Evolutionary conservation across 2,329 filamentous ascomycete genomes (phyloP).

Genomic region (Aspergillus sp.): DNA sequence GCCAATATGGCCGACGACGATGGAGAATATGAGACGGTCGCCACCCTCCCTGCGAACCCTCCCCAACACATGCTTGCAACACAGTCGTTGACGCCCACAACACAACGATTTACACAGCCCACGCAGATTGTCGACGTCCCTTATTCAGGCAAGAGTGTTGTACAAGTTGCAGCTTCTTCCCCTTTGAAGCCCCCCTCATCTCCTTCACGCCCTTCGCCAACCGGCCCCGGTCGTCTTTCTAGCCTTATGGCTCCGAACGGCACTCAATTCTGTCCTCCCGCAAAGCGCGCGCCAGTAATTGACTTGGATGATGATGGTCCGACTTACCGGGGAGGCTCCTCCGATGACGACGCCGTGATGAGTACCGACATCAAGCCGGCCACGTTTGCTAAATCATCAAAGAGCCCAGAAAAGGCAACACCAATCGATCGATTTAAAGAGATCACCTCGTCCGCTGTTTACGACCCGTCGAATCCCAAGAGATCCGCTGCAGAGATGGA

Average conservation of each 20-base stretch:
- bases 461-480: conserved; percentile 41
- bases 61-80: conserved; percentile 25
- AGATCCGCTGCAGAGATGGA: conserved; percentile 47
- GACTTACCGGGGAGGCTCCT: conserved; percentile 62
- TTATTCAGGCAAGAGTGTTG: conserved; percentile 38
- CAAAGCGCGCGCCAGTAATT: conserved; percentile 40
- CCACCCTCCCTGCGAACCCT: conserved; percentile 46
- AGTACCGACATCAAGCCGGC: conserved; percentile 62
- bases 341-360: conserved; percentile 56
- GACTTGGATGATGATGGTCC: conserved; percentile 58
- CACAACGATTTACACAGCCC: conserved; percentile 58
- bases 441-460: conserved; percentile 45
- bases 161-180: conserved; percentile 90
- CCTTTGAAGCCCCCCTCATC: conserved; percentile 59
- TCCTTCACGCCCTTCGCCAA: conserved; percentile 36
- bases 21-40: conserved; percentile 49
- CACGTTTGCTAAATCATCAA: conserved; percentile 51
- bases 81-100: conserved; percentile 46
- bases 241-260: conserved; percentile 73
- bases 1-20: conserved; percentile 24
- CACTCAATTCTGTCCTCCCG: conserved; percentile 64
- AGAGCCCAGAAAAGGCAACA: conserved; percentile 41
- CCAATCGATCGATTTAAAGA: conserved; percentile 44
- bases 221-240: conserved; percentile 49
- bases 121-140: conserved; percentile 57